Evolutionary conservation across 805 yeast genomes (phyloP).

Genomic region (Cyberlindnera xishuangbannaensis): DNA sequence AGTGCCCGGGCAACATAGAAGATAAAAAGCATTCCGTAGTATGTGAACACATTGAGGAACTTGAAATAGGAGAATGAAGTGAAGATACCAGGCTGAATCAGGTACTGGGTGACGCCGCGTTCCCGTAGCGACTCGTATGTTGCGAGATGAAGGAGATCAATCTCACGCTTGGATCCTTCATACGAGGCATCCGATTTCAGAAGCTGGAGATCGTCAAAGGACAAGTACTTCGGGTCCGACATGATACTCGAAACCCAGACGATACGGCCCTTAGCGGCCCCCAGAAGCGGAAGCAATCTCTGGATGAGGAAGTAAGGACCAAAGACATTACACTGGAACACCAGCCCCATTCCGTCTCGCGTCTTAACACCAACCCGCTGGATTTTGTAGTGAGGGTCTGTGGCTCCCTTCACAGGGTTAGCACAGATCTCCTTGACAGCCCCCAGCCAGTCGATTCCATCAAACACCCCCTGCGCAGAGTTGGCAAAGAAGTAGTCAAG

Average conservation of each 20-base stretch:
- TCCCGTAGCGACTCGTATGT: constrained; percentile 48
- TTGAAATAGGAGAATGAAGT: constrained; percentile 74
- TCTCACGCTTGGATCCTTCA: constrained; percentile 86
- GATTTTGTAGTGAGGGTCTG: constrained; percentile 79
- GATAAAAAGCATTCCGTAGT: constrained; percentile 76
- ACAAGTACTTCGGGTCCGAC: constrained; percentile 69
- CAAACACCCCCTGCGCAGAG: constrained; percentile 85
- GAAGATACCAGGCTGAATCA: constrained; percentile 93
- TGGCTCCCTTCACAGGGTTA: constrained; percentile 76
- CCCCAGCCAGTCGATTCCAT: constrained; percentile 80
- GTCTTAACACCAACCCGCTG: constrained; percentile 77
- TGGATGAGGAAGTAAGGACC: constrained; percentile 87
- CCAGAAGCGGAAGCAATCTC: constrained; percentile 51
- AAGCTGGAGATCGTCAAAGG: constrained; percentile 71
- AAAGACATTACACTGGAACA: constrained; percentile 94
- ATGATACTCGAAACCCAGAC: constrained; percentile 85
- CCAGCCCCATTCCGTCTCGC: constrained; percentile 74
- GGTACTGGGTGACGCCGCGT: constrained; percentile 60
- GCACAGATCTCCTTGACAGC: constrained; percentile 63
- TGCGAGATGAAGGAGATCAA: constrained; percentile 77
- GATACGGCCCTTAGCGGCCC: constrained; percentile 52
- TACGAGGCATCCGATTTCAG: constrained; percentile 61
- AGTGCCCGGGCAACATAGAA: constrained; percentile 76
- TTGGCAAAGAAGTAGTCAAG: constrained; percentile 80
- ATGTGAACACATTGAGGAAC: constrained; percentile 71